Base-by-base conservation (phyloP, 1,284 basidiomycete species). In the Sporisorium graminicola region DNA sequence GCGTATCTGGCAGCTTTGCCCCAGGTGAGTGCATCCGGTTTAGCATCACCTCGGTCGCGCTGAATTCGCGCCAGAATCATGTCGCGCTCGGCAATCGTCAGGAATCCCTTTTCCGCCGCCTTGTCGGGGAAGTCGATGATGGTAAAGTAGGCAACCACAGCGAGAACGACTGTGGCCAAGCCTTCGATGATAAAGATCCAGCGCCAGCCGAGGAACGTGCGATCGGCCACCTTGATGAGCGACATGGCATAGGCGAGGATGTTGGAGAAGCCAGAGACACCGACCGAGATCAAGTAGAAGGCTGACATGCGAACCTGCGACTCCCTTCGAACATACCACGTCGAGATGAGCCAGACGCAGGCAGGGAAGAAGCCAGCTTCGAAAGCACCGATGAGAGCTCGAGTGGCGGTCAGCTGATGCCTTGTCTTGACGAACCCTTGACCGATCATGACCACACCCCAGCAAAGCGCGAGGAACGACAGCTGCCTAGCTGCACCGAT, bases 281-380 rank as follows among this genome's bases (percentile, higher is more conserved):
- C 55, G 81, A 86, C 60, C 42, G 74, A 61, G 74, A 77, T 51
- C 42, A 87, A 82, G 83, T 88, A 88, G 83, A 88, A 88, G 43
- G 81, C 70, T 8, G 85, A 83, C 64, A 87, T 75, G 24, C 86
- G 81, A 33, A 74, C 77, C 52, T 87, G 86, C 58, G 86, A 86
- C 74, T 88, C 86, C 58, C 82, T 82, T 13, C 88, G 86, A 0
- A 87, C 86, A 78, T 88, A 88, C 88, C 87, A 88, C 42, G 82
- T 86, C 6, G 86, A 84, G 64, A 88, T 85, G n/a, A 88, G 80
- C 80, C 83, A 87, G 1, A 86, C 86, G 54, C 82, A 84, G 12
- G 79, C 77, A 13, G 79, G 81, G 72, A 82, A 83, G 67, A 82
- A 74, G 10, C 77, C 78, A n/a, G 80, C 81, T 51, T 81, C 79